Percentiles rank a stretch among this genome's conserved stretches.
Evolutionary conservation across 768 basidiomycete species (phyloP).

Genomic region (Podaxis rugospora): DNA sequence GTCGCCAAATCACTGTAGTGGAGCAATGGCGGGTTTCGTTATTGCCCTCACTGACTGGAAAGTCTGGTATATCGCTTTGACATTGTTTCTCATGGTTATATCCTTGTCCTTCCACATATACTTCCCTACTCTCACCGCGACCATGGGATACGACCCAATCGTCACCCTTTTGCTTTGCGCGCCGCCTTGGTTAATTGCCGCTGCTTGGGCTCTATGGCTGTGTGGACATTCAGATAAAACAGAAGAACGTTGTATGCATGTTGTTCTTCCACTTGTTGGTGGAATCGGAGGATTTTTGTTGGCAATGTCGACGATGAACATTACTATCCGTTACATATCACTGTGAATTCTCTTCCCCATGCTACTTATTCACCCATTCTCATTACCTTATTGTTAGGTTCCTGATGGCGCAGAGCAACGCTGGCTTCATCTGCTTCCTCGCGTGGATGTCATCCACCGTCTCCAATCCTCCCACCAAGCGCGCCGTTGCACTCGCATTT

Average conservation of each 20-base stretch:
- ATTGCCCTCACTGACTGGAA: conserved; percentile 67
- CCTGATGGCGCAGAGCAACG: conserved; percentile 71
- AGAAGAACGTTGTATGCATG: conserved; percentile 72
- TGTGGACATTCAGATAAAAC: conserved; percentile 69
- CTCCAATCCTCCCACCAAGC: conserved; percentile 72
- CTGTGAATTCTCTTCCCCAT: conserved; percentile 31
- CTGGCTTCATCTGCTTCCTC: conserved; percentile 64
- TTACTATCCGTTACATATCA: conserved; percentile 58
- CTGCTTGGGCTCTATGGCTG: conserved; percentile 47
- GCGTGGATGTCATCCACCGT: conserved; percentile 51
- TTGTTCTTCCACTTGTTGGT: conserved; percentile 42
- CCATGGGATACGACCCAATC: conserved; percentile 63
- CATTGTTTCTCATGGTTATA: conserved; percentile 37
- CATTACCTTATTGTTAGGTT: conserved; percentile 40
- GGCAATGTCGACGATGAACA: conserved; percentile 59
- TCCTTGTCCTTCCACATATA: conserved; percentile 69
- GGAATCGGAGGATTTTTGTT: conserved; percentile 70
- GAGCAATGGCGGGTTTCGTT: conserved; percentile 35
- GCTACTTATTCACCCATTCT: not conserved
- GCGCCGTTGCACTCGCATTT: conserved; percentile 81
- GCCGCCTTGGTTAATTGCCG: conserved; percentile 63
- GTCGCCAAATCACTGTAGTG: conserved; percentile 11
- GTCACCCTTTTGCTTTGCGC: conserved; percentile 54
- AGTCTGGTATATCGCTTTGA: conserved; percentile 56
- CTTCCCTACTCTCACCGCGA: conserved; percentile 68